These are phyloP conservation scores for Bolboschoenoplectus hybrid DNA, from an alignment of 202 grass and related monocot species.

Conservation along the genomic window DNA sequence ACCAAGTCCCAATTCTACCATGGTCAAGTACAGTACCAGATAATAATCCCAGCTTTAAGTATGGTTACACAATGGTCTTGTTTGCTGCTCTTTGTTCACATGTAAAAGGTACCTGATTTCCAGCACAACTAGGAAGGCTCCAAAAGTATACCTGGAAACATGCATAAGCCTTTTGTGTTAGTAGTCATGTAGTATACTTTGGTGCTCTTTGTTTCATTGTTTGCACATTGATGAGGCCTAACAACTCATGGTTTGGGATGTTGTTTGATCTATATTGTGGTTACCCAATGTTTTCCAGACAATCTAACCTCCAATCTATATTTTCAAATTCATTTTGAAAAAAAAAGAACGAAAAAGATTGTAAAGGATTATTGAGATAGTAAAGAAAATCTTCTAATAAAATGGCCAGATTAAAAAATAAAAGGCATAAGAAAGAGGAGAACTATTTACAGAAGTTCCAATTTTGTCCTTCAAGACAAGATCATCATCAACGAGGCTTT, in stretches of 20 bases:
- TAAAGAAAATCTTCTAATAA: neutral
- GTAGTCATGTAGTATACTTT: neutral
- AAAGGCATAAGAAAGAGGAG: slow-evolving; percentile 19
- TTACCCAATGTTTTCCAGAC: neutral
- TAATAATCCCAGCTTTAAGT: neutral
- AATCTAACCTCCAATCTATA: neutral
- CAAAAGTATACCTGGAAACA: slow-evolving; percentile 91
- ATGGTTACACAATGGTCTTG: neutral
- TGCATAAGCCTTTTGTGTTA: neutral
- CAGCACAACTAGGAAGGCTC: slow-evolving; percentile 97
- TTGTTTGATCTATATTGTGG: neutral
- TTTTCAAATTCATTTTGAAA: neutral
- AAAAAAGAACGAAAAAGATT: no score
- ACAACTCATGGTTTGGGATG: neutral
- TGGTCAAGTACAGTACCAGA: neutral
- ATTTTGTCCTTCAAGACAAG: slow-evolving; percentile 98
- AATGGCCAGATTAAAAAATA: neutral
- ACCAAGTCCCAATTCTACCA: neutral
- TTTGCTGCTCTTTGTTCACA: neutral
- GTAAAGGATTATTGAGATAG: neutral
- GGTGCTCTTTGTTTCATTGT: neutral
- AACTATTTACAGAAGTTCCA: slow-evolving; percentile 79
- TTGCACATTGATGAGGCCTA: neutral
- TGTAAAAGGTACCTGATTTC: slow-evolving; percentile 76
- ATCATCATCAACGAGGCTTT: slow-evolving; percentile 98